Evolutionary conservation across 306 rosid species (phyloP).

Genomic region (Nissolia schottii): DNA sequence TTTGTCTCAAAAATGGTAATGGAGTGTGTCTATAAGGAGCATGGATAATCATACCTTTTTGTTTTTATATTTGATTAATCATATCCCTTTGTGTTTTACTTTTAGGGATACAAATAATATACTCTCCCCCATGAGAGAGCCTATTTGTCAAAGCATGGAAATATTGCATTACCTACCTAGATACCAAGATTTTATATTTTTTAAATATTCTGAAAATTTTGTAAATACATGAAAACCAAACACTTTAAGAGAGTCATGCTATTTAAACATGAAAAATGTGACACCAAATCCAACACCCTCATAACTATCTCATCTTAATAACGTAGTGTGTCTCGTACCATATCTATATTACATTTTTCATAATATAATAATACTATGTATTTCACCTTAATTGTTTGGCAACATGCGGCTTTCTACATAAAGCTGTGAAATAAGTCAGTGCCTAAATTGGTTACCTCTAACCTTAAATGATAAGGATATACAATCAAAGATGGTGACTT

Average conservation of each 20-base stretch:
- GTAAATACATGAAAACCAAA: not conserved
- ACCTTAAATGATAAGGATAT: not conserved
- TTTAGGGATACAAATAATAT: not conserved
- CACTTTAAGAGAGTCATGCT: not conserved
- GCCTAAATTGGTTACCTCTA: not conserved
- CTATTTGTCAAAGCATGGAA: not conserved
- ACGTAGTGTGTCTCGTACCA: no score
- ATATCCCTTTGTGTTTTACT: not conserved
- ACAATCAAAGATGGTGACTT: not conserved
- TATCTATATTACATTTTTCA: no score
- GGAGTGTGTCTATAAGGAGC: not conserved
- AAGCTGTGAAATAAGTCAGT: not conserved
- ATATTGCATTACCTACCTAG: not conserved
- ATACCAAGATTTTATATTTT: not conserved
- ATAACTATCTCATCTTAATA: no score
- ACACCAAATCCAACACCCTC: no score
- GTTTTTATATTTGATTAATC: not conserved
- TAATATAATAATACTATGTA: no score
- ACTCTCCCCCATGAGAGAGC: not conserved
- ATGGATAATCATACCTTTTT: not conserved
- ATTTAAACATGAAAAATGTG: no score
- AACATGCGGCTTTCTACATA: not conserved
- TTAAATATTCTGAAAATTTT: not conserved
- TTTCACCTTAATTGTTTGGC: not conserved
- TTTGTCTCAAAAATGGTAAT: not conserved